A percentile compares a stretch with the other conserved stretches of the same genome.
phyloP scores from a whole-genome alignment of 1,139 yeast genomes.

The Kurtzmaniella quercitrusa region DNA sequence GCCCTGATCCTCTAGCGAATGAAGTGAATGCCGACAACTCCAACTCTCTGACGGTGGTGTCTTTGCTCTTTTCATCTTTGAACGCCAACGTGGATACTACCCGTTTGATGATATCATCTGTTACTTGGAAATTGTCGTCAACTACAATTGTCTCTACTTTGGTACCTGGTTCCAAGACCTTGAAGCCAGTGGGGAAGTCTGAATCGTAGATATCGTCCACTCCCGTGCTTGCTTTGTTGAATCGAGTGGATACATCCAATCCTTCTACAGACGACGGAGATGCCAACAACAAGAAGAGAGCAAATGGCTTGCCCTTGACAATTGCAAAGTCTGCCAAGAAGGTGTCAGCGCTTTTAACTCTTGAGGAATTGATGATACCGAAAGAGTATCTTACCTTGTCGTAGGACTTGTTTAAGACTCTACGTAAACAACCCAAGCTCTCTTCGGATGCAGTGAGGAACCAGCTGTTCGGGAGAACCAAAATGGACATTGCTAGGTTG shows the following conservation, averaged over 20 bases:
- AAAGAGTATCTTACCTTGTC: conserved; percentile 40
- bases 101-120: conserved; percentile 15
- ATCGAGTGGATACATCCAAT: background rate
- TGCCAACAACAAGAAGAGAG: conserved; percentile 26
- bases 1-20: conserved; percentile 39
- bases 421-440: background rate
- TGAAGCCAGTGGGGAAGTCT: conserved; percentile 25
- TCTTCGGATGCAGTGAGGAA: background rate
- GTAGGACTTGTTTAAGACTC: conserved; percentile 45
- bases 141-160: conserved; percentile 10
- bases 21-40: conserved; percentile 55
- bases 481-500: background rate
- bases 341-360: conserved; percentile 30
- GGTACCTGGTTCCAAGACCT: conserved; percentile 1
- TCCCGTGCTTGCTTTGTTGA: conserved; percentile 9
- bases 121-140: conserved; percentile 17
- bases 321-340: conserved; percentile 26
- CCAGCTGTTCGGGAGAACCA: background rate
- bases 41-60: conserved; percentile 12
- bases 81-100: conserved; percentile 44
- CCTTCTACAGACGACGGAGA: conserved; percentile 15
- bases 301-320: conserved; percentile 15
- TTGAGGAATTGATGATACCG: conserved; percentile 35
- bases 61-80: conserved; percentile 17
- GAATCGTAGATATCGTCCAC: conserved; percentile 20